Conservation (phyloP, 1,139 yeast species). For the Scheffersomyces segobiensis region DNA sequence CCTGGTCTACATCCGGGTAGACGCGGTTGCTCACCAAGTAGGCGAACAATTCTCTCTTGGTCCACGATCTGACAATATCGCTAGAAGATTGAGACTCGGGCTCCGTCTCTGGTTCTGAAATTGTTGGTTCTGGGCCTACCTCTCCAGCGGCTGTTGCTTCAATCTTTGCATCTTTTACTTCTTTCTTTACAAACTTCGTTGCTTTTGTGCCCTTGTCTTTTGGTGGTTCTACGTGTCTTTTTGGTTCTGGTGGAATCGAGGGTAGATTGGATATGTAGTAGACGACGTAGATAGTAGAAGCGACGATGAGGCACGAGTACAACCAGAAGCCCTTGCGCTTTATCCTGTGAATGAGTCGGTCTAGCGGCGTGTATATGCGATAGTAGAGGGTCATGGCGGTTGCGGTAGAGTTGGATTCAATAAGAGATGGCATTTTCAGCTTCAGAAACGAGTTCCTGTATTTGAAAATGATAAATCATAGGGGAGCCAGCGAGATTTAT, state of each 20-base stretch:
- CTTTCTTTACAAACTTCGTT: slow-evolving; percentile 1
- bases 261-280: slow-evolving; percentile 34
- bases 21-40: slow-evolving; percentile 17
- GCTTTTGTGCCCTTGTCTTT: slow-evolving; percentile 4
- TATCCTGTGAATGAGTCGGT: slow-evolving; percentile 25
- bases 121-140: background rate
- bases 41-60: slow-evolving; percentile 18
- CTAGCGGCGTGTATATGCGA: slow-evolving; percentile 21
- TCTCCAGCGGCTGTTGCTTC: background rate
- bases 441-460: background rate
- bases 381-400: background rate
- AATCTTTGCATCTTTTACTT: background rate
- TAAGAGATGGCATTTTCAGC: background rate
- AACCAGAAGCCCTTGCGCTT: slow-evolving; percentile 39
- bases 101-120: background rate
- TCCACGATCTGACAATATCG: slow-evolving; percentile 17
- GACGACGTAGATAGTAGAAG: slow-evolving; percentile 35
- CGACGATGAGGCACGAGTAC: slow-evolving; percentile 33
- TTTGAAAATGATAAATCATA: background rate
- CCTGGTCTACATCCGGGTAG: slow-evolving; percentile 20
- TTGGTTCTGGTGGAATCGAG: slow-evolving; percentile 11
- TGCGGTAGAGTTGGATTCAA: background rate
- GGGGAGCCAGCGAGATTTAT: background rate
- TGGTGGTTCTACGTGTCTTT: slow-evolving; percentile 3
- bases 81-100: background rate